Percentiles rank a stretch among this genome's conserved stretches.
phyloP scores from a whole-genome alignment of 2,329 filamentous ascomycete species.

The Hypomyces rosellus region DNA sequence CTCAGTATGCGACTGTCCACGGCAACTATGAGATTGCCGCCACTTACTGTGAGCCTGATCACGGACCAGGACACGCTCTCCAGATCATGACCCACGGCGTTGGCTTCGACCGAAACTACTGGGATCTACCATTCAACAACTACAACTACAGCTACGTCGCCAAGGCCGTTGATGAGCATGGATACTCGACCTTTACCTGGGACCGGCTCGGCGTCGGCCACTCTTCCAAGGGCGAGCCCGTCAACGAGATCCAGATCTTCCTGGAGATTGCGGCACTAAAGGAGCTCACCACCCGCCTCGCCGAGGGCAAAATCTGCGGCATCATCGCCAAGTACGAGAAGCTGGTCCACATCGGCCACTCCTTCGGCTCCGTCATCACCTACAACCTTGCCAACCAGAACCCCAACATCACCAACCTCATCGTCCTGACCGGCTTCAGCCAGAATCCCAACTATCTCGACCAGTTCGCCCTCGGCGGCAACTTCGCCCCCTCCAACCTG shows the following conservation, averaged over 20 bases:
- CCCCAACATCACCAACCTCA: conserved; percentile 48
- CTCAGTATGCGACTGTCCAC: conserved; percentile 40
- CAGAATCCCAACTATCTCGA: conserved; percentile 39
- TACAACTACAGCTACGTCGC: conserved; percentile 59
- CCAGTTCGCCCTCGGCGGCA: conserved; percentile 38
- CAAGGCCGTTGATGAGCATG: conserved; percentile 45
- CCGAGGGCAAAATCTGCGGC: conserved; percentile 36
- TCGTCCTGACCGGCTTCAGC: conserved; percentile 56
- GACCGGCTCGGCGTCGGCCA: conserved; percentile 57
- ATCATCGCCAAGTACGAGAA: conserved; percentile 33
- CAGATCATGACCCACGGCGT: conserved; percentile 38
- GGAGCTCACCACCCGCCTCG: conserved; percentile 44
- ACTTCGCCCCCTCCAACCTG: conserved; percentile 39
- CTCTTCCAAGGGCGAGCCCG: conserved; percentile 51
- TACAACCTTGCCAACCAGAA: conserved; percentile 48
- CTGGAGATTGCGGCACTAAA: conserved; percentile 54
- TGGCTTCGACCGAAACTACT: conserved; percentile 46
- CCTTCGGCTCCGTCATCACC: conserved; percentile 54
- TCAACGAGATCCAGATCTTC: conserved; percentile 52
- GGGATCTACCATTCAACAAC: conserved; percentile 51
- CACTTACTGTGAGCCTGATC: conserved; percentile 54
- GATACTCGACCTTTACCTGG: conserved; percentile 54
- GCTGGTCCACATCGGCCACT: conserved; percentile 57
- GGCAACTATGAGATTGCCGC: conserved; percentile 53
- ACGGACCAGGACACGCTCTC: conserved; percentile 29